These are phyloP conservation scores for Tripidium arundinaceum DNA, from an alignment of 202 grass and related monocot species.

Conservation along the genomic window DNA sequence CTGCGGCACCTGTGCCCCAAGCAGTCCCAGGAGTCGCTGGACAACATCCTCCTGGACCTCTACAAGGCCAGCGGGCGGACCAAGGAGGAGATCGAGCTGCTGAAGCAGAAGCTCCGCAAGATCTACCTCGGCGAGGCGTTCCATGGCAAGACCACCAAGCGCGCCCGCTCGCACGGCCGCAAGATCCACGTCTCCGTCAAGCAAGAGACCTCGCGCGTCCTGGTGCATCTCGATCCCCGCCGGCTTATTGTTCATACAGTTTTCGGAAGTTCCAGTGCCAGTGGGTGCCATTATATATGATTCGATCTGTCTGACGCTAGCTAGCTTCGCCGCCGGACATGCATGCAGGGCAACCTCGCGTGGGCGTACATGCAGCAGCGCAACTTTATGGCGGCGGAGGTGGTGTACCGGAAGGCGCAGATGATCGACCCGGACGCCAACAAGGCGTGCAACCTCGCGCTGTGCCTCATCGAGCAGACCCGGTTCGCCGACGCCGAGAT, in stretches of 20 bases:
- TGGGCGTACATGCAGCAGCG: constrained; percentile 98
- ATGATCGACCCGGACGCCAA: constrained; percentile 92
- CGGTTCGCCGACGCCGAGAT: constrained; percentile 47
- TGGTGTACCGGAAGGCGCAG: constrained; percentile 89
- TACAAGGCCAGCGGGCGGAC: constrained; percentile 63
- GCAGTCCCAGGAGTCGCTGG: constrained; percentile 75
- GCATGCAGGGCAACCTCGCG: constrained; percentile 66
- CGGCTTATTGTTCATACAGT: background rate
- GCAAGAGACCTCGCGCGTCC: constrained; percentile 75
- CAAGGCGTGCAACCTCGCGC: constrained; percentile 83
- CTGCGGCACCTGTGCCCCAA: constrained; percentile 72
- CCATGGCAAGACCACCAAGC: constrained; percentile 62
- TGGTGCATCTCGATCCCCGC: constrained; percentile 16
- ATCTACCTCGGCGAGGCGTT: constrained; percentile 87
- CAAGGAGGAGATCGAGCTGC: constrained; percentile 84
- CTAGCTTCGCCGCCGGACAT: too few relatives aligned
- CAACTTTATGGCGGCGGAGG: constrained; percentile 85
- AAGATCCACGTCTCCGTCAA: constrained; percentile 87
- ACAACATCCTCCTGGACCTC: constrained; percentile 87
- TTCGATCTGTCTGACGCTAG: too few relatives aligned
- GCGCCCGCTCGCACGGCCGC: constrained; percentile 72
- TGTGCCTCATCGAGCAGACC: constrained; percentile 68
- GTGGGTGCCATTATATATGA: too few relatives aligned
- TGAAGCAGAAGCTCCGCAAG: constrained; percentile 83
- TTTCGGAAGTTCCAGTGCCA: background rate